phyloP scores from a whole-genome alignment of 2,329 filamentous ascomycete species.

The Aaosphaeria arxii region DNA sequence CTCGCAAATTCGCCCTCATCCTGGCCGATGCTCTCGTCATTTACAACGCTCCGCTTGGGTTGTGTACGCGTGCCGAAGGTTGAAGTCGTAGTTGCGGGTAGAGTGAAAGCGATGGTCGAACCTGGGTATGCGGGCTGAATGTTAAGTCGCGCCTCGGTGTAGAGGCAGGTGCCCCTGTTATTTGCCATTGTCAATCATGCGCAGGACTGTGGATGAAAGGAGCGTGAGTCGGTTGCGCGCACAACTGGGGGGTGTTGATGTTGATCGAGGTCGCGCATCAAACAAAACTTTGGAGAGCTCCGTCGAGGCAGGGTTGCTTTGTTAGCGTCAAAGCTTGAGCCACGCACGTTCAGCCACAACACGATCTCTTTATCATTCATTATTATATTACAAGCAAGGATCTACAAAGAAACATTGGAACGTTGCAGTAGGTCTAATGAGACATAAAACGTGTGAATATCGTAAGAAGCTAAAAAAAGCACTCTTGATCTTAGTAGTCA shows the following conservation, averaged over 20 bases:
- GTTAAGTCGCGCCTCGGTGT: slow-evolving; percentile 84
- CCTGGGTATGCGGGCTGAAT: slow-evolving; percentile 69
- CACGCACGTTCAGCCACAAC: neutral
- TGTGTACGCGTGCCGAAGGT: slow-evolving; percentile 29
- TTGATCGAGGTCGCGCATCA: slow-evolving; percentile 19
- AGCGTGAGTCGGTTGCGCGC: slow-evolving; percentile 5
- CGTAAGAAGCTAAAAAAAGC: too few relatives aligned
- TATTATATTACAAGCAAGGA: slow-evolving; percentile 1
- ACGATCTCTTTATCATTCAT: slow-evolving; percentile 2
- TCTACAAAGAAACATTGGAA: too few relatives aligned
- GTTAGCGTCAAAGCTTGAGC: slow-evolving; percentile 12
- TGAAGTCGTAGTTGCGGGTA: slow-evolving; percentile 31
- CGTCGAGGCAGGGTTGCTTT: slow-evolving; percentile 19
- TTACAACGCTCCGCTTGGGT: slow-evolving; percentile 33
- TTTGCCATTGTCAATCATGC: slow-evolving; percentile 68
- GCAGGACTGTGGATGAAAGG: slow-evolving; percentile 6
- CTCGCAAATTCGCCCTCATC: slow-evolving; percentile 73
- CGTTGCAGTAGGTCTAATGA: too few relatives aligned
- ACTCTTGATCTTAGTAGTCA: too few relatives aligned
- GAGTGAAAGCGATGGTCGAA: slow-evolving; percentile 64
- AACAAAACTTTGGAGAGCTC: slow-evolving; percentile 29
- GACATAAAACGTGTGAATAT: too few relatives aligned
- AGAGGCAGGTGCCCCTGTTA: slow-evolving; percentile 63
- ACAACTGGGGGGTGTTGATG: slow-evolving; percentile 10
- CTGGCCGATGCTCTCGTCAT: slow-evolving; percentile 44